phyloP scores from a whole-genome alignment of 1,284 basidiomycete species.

The Rhodotorula sp. region DNA sequence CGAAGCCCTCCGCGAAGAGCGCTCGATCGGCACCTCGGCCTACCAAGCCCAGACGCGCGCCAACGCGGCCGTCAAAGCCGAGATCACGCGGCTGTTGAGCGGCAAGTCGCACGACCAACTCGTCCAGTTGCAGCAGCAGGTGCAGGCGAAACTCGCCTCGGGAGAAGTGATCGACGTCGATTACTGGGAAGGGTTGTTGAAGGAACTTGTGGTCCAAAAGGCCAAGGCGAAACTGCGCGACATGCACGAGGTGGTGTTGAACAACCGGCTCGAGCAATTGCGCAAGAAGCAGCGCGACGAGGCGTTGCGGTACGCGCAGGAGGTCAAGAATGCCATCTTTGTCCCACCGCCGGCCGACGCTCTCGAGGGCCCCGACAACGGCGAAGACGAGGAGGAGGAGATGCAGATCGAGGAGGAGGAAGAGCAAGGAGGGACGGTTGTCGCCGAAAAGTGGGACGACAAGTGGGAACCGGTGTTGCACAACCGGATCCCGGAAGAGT shows the following conservation, averaged over 20 bases:
- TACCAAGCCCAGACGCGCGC: conserved; percentile 48
- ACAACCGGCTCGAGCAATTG: conserved; percentile 91
- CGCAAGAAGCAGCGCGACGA: conserved; percentile 93
- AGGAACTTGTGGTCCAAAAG: conserved; percentile 95
- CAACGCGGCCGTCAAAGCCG: conserved; percentile 73
- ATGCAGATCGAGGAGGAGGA: conserved; percentile 32
- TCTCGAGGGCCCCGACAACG: conserved; percentile 50
- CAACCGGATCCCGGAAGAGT: conserved; percentile 70
- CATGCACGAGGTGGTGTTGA: conserved; percentile 92
- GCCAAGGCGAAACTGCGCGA: conserved; percentile 94
- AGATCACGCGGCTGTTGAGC: conserved; percentile 69
- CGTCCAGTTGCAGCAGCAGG: conserved; percentile 74
- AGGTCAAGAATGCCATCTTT: conserved; percentile 77
- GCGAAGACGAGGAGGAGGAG: conserved; percentile 57
- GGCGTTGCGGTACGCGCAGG: conserved; percentile 85
- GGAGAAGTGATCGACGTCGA: conserved; percentile 95
- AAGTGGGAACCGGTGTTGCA: conserved; percentile 76
- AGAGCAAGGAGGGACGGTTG: conserved; percentile 8
- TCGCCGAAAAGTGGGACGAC: conserved; percentile 69
- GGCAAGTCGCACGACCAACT: conserved; percentile 84
- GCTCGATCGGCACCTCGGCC: conserved; percentile 57
- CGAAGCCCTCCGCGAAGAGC: conserved; percentile 66
- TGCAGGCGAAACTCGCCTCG: conserved; percentile 82
- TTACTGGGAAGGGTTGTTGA: conserved; percentile 93
- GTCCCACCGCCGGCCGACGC: conserved; percentile 22